Conservation (phyloP, 192 early-diverging fungal genomes). For the Radiomyces spectabilis region DNA sequence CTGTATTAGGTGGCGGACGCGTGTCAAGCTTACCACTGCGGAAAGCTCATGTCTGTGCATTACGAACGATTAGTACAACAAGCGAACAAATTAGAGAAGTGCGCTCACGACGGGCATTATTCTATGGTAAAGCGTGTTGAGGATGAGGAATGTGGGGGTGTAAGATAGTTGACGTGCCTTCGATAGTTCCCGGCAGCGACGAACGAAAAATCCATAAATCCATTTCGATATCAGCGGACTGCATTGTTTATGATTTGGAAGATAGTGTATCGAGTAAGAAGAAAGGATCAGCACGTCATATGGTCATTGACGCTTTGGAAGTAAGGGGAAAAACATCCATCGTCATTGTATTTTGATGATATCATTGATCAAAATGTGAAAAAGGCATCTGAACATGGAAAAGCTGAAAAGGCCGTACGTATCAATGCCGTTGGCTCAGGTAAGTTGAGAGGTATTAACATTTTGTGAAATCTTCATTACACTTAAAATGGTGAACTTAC, state of each 20-base stretch:
- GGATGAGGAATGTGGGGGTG: neutral
- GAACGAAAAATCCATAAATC: conserved; percentile 83
- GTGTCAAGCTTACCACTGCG: too few species aligned
- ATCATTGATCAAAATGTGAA: neutral
- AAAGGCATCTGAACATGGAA: conserved; percentile 54
- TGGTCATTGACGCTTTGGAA: conserved; percentile 64
- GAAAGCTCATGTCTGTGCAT: neutral
- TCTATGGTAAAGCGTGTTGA: conserved; percentile 44
- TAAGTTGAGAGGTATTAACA: neutral
- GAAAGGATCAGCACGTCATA: conserved; percentile 70
- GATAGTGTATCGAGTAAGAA: conserved; percentile 80
- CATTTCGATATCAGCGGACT: conserved; percentile 60
- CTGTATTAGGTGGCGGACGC: too few species aligned
- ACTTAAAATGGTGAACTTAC: neutral
- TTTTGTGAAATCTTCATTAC: neutral
- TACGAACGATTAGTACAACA: neutral
- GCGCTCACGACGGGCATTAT: conserved; percentile 34
- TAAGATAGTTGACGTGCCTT: neutral
- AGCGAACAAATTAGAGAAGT: neutral
- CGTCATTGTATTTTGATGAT: neutral
- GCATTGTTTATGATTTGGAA: conserved; percentile 88
- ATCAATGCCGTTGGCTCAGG: conserved; percentile 83
- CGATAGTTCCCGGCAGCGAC: conserved; percentile 77
- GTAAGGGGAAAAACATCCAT: conserved; percentile 13
- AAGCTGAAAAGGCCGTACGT: conserved; percentile 77